phyloP scores from a whole-genome alignment of 768 basidiomycete genomes.

The Podaxis sp. region DNA sequence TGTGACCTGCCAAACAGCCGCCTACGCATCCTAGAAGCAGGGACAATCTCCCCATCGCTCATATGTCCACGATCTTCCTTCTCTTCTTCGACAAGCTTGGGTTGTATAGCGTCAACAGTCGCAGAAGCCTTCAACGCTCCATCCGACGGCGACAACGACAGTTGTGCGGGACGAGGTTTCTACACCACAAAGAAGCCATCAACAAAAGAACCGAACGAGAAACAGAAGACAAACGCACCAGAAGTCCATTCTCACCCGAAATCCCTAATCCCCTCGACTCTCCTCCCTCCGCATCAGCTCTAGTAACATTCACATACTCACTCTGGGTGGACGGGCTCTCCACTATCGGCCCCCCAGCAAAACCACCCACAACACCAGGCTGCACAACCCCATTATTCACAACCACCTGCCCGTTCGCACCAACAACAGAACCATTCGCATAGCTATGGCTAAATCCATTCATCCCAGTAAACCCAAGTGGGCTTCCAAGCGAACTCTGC shows the following conservation, averaged over 20 bases:
- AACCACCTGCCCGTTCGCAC: conserved; percentile 17
- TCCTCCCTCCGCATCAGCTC: not conserved
- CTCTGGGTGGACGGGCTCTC: not conserved
- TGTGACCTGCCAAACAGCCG: conserved; percentile 62
- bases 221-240: conserved; percentile 14
- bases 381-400: not conserved
- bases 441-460: conserved; percentile 17
- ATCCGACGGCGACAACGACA: conserved; percentile 61
- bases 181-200: conserved; percentile 3
- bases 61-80: conserved; percentile 51
- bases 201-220: not conserved
- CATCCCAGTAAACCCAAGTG: conserved; percentile 21
- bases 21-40: conserved; percentile 37
- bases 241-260: not conserved
- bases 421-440: conserved; percentile 8
- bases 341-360: not conserved
- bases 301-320: not conserved
- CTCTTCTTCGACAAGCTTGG: conserved; percentile 25
- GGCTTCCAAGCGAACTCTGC: conserved; percentile 42
- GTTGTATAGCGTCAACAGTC: conserved; percentile 24
- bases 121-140: conserved; percentile 40
- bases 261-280: not conserved
- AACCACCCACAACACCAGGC: not conserved
- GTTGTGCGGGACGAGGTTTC: conserved; percentile 46
- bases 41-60: conserved; percentile 60